A percentile compares a stretch with the other conserved stretches of the same genome.
phyloP scores from a whole-genome alignment of 805 yeast species.

The Cyberlindnera euphorbiiphila region DNA sequence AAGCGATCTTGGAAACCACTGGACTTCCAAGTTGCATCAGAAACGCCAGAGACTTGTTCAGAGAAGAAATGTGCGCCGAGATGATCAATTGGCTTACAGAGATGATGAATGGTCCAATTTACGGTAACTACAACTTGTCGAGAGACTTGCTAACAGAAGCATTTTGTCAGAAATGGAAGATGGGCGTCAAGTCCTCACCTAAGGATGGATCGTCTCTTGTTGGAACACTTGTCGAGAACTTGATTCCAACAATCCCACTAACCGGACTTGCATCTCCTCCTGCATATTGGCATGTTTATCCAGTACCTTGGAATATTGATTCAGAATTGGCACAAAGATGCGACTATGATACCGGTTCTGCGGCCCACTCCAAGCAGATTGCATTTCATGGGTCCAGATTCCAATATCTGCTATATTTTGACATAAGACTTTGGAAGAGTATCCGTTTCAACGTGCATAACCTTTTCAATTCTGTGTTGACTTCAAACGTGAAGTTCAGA shows the following conservation, averaged over 20 bases:
- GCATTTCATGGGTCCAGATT: slow-evolving; percentile 37
- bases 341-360: slow-evolving; percentile 33
- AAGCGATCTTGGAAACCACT: slow-evolving; percentile 53
- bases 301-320: slow-evolving; percentile 46
- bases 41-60: slow-evolving; percentile 61
- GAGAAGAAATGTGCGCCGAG: slow-evolving; percentile 79
- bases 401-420: slow-evolving; percentile 49
- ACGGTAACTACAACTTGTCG: slow-evolving; percentile 42
- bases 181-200: slow-evolving; percentile 38
- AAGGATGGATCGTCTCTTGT: neutral
- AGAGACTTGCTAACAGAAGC: slow-evolving; percentile 53
- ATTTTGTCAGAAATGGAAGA: slow-evolving; percentile 58
- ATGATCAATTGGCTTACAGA: slow-evolving; percentile 64
- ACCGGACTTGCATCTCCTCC: slow-evolving; percentile 3
- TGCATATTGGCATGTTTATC: slow-evolving; percentile 37
- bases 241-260: slow-evolving; percentile 14
- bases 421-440: slow-evolving; percentile 67
- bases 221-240: slow-evolving; percentile 15
- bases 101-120: slow-evolving; percentile 50
- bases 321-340: slow-evolving; percentile 41
- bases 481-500: slow-evolving; percentile 56
- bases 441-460: slow-evolving; percentile 57
- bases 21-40: slow-evolving; percentile 67
- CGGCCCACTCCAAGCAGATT: slow-evolving; percentile 2
- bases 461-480: slow-evolving; percentile 58